phyloP scores from a whole-genome alignment of 2,329 filamentous ascomycete genomes.

The Talaromyces sp. region DNA sequence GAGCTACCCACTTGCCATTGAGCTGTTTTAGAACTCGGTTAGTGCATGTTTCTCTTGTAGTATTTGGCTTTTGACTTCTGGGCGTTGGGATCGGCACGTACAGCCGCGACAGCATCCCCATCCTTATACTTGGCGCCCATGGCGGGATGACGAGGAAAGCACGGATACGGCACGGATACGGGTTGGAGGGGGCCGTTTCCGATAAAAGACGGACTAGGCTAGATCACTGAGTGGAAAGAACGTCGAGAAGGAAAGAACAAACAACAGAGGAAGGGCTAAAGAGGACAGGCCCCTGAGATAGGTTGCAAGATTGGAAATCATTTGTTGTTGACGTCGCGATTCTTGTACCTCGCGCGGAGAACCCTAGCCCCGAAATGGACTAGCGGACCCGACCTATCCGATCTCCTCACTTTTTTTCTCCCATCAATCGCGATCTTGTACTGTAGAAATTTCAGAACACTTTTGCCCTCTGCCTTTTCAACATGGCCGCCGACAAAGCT shows the following conservation, averaged over 20 bases:
- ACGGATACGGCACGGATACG: neutral
- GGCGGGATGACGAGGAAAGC: constrained; percentile 18
- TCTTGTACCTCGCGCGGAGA: neutral
- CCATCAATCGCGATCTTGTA: neutral
- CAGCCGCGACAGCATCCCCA: constrained; percentile 57
- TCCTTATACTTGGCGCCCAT: constrained; percentile 61
- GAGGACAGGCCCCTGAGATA: constrained; percentile 2
- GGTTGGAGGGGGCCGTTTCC: constrained; percentile 5
- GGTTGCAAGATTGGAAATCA: neutral
- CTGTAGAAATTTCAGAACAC: neutral
- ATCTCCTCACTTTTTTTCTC: neutral
- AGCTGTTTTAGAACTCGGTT: constrained; percentile 44
- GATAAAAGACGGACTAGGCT: constrained; percentile 1
- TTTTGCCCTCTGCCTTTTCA: constrained; percentile 13
- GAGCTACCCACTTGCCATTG: constrained; percentile 86
- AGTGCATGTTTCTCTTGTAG: neutral
- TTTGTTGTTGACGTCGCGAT: constrained; percentile 6
- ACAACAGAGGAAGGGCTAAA: neutral
- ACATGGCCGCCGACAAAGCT: constrained; percentile 87
- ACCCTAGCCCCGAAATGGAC: neutral
- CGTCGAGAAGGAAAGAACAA: constrained; percentile 11
- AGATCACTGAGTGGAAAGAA: neutral
- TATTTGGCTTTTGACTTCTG: neutral
- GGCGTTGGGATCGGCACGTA: constrained; percentile 33
- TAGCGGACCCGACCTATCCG: neutral